A percentile compares a stretch with the other conserved stretches of the same genome.
Conservation (phyloP, 2,329 filamentous ascomycete genomes). For the Xylariaceae sp. region DNA sequence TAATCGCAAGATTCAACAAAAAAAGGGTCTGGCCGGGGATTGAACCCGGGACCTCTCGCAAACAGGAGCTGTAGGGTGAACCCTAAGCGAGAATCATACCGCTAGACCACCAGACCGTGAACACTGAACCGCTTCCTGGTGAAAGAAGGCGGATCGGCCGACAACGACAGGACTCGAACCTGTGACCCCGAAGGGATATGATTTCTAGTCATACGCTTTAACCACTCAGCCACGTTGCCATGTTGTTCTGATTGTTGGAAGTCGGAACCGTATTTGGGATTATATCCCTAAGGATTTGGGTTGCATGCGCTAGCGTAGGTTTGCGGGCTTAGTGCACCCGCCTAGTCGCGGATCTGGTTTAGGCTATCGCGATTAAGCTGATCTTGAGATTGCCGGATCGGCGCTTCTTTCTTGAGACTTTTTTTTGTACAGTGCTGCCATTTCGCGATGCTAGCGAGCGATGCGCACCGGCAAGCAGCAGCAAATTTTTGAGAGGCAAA, state of each 20-base stretch:
- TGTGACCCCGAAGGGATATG: slow-evolving; percentile 23
- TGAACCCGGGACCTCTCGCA: slow-evolving; percentile 42
- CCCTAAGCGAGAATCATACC: slow-evolving; percentile 70
- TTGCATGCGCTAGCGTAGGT: not conserved
- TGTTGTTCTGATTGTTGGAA: not conserved
- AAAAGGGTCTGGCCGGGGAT: slow-evolving; percentile 35
- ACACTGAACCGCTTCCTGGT: not conserved
- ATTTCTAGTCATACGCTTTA: slow-evolving; percentile 23
- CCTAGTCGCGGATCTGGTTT: not conserved
- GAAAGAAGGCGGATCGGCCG: not conserved
- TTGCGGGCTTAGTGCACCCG: not conserved
- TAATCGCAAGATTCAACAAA: slow-evolving; percentile 14
- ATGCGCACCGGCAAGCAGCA: too few species aligned
- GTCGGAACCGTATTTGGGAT: not conserved
- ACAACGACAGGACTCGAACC: slow-evolving; percentile 23
- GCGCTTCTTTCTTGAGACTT: too few species aligned
- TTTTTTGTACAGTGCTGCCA: too few species aligned
- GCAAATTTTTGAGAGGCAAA: too few species aligned
- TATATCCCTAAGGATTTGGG: not conserved
- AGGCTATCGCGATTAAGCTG: not conserved
- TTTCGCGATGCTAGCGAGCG: too few species aligned
- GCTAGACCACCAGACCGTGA: slow-evolving; percentile 53
- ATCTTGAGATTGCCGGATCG: too few species aligned
- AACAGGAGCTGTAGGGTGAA: slow-evolving; percentile 23
- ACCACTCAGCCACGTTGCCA: slow-evolving; percentile 23